A percentile compares a stretch with the other conserved stretches of the same genome.
phyloP scores from a whole-genome alignment of 2,329 filamentous ascomycete species.

The Zalaria sp. region DNA sequence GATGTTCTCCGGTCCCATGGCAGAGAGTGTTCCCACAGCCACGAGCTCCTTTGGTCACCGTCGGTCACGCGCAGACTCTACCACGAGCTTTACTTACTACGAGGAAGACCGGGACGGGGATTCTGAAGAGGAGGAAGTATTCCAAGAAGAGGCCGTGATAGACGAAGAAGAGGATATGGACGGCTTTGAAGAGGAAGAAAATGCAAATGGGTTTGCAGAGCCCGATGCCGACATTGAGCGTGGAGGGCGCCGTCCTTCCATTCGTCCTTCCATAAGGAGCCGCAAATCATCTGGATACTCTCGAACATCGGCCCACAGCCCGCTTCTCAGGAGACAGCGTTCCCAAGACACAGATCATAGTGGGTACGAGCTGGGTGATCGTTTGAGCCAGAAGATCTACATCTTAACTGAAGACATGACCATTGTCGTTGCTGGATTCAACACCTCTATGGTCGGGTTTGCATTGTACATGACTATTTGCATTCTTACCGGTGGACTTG shows the following conservation, averaged over 20 bases:
- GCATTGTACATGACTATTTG: slow-evolving; percentile 58
- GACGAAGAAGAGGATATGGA: slow-evolving; percentile 24
- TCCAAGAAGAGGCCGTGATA: slow-evolving; percentile 34
- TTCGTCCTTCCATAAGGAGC: slow-evolving; percentile 26
- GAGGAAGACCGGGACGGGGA: slow-evolving; percentile 43
- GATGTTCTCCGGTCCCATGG: slow-evolving; percentile 83
- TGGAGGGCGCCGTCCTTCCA: slow-evolving; percentile 8
- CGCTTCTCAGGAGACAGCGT: slow-evolving; percentile 56
- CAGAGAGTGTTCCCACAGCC: slow-evolving; percentile 90
- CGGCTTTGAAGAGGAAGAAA: slow-evolving; percentile 18
- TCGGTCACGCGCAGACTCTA: slow-evolving; percentile 67
- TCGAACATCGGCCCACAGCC: slow-evolving; percentile 33
- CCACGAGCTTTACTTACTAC: slow-evolving; percentile 79
- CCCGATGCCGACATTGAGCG: slow-evolving; percentile 28
- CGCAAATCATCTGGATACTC: slow-evolving; percentile 46
- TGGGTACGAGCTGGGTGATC: slow-evolving; percentile 43
- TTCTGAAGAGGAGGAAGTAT: slow-evolving; percentile 26
- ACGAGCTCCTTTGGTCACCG: slow-evolving; percentile 84
- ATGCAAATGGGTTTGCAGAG: slow-evolving; percentile 27
- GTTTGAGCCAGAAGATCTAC: slow-evolving; percentile 79
- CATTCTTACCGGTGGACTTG: slow-evolving; percentile 57
- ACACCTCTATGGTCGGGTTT: slow-evolving; percentile 58
- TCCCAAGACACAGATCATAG: slow-evolving; percentile 58
- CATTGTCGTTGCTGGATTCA: slow-evolving; percentile 84
- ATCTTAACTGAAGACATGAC: slow-evolving; percentile 89